Conservation (phyloP, 2,329 filamentous ascomycete genomes). For the Mycosphaerella arachidis region DNA sequence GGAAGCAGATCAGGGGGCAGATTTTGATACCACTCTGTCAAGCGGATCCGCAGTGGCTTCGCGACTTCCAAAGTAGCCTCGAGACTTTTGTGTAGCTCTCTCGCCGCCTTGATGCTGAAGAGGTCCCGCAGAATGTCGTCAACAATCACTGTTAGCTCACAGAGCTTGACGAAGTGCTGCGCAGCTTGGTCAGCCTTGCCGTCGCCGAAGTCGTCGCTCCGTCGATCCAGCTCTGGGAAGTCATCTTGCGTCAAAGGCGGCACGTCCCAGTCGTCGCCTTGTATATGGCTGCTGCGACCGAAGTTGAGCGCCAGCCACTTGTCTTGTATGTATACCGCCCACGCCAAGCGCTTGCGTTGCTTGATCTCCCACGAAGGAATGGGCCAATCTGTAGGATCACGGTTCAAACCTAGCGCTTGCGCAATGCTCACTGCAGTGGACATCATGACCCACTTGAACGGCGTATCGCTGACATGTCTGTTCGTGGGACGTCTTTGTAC, state of each 20-base stretch:
- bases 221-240: slow-evolving; percentile 35
- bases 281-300: slow-evolving; percentile 55
- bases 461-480: slow-evolving; percentile 33
- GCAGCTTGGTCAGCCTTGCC: slow-evolving; percentile 12
- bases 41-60: slow-evolving; percentile 45
- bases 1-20: slow-evolving; percentile 36
- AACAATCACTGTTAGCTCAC: slow-evolving; percentile 49
- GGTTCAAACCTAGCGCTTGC: slow-evolving; percentile 56
- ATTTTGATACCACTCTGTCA: slow-evolving; percentile 49
- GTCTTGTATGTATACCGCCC: slow-evolving; percentile 63
- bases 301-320: slow-evolving; percentile 57
- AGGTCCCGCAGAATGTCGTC: slow-evolving; percentile 47
- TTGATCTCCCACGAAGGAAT: slow-evolving; percentile 61
- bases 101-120: slow-evolving; percentile 31
- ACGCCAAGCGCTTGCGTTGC: slow-evolving; percentile 57
- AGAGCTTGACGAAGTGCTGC: slow-evolving; percentile 49
- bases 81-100: slow-evolving; percentile 43
- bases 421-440: slow-evolving; percentile 47
- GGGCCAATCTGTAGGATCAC: slow-evolving; percentile 59
- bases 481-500: slow-evolving; percentile 33
- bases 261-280: slow-evolving; percentile 53
- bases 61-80: slow-evolving; percentile 45
- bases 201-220: slow-evolving; percentile 9
- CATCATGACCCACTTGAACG: slow-evolving; percentile 34
- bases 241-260: slow-evolving; percentile 42